Conservation (phyloP, 768 basidiomycete species). For the Lactarius evosmus region DNA sequence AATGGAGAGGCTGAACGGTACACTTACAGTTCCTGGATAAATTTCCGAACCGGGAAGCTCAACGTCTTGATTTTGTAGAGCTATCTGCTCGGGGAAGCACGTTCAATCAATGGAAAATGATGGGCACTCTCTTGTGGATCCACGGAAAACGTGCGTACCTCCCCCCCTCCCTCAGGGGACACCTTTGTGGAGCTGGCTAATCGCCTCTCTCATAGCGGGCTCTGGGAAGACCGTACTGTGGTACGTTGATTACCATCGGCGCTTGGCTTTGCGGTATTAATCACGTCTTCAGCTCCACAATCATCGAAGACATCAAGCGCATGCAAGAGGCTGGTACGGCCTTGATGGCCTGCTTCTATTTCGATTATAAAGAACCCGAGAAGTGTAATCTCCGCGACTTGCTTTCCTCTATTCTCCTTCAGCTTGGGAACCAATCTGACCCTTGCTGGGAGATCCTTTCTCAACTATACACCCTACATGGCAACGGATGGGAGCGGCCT, state of each 20-base stretch:
- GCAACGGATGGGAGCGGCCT: background rate
- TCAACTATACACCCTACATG: background rate
- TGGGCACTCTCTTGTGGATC: slow-evolving; percentile 4
- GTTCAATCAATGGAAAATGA: slow-evolving; percentile 5
- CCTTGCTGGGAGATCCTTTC: slow-evolving; percentile 2
- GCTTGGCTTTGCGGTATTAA: too few species aligned
- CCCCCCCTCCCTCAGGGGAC: too few species aligned
- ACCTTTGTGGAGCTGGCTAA: background rate
- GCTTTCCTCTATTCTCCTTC: slow-evolving; percentile 12
- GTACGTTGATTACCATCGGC: background rate
- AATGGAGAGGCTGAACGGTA: background rate
- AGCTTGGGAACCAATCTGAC: slow-evolving; percentile 3
- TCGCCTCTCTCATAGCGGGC: slow-evolving; percentile 3
- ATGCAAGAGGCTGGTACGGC: background rate
- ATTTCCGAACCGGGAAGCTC: background rate
- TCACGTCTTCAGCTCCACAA: background rate
- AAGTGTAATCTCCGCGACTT: slow-evolving; percentile 9
- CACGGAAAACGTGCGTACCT: background rate
- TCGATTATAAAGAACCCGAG: slow-evolving; percentile 5
- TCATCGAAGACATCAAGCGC: slow-evolving; percentile 3
- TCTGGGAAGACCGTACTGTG: slow-evolving; percentile 11
- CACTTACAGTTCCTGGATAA: background rate
- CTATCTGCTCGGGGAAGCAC: background rate
- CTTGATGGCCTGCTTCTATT: slow-evolving; percentile 10
- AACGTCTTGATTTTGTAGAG: background rate